Base-by-base conservation (phyloP, 768 basidiomycete species). In the Pisolithus marmoratus region DNA sequence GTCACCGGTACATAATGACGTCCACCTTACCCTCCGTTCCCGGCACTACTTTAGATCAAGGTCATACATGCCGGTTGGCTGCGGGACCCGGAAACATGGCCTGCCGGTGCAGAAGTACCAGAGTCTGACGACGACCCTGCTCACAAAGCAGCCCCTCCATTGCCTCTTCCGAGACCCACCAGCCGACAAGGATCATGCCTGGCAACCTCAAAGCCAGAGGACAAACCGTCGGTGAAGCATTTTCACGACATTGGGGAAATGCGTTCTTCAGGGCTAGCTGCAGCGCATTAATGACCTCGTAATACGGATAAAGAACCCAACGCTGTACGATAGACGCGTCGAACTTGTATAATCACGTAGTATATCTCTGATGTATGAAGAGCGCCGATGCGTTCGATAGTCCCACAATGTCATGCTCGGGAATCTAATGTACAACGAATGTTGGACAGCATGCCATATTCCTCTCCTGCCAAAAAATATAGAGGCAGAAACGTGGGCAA, bases 11-110 rank as follows among this genome's bases (percentile, higher is more conserved):
- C 8, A 17, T 20, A 47, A 42, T 57, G 49, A 58, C 37, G 38
- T 51, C 38, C 48, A n/a, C 47, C 58, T 61, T 50, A 63, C 40
- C 29, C 51, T 45, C 50, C 46, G 9, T 36, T n/a, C n/a, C n/a
- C n/a, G n/a, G n/a, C n/a, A n/a, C n/a, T n/a, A n/a, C 14, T 56
- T 22, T 66, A 91, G 88, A 78, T 89, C 60, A 84, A 85, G 61
- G 74, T 91, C 53, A 66, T 89, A 42, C 79, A 87, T 59, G 78
- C 83, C 31, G 82, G 83, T 34, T 91, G 89, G 89, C 65, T 86
- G 43, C 80, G 80, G 47, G 87, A 91, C 54, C 67, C 67, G 46
- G 74, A 80, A 46, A 88, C 84, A 42, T 91, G 89, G 89, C 89
- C 89, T 19, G 67, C 70, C 37, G 82, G 79, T 17, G 72, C 78